Percentiles rank a stretch among this genome's conserved stretches.
Conservation (phyloP, 108 stramenopile genomes). For the Conticribra weissflogii region DNA sequence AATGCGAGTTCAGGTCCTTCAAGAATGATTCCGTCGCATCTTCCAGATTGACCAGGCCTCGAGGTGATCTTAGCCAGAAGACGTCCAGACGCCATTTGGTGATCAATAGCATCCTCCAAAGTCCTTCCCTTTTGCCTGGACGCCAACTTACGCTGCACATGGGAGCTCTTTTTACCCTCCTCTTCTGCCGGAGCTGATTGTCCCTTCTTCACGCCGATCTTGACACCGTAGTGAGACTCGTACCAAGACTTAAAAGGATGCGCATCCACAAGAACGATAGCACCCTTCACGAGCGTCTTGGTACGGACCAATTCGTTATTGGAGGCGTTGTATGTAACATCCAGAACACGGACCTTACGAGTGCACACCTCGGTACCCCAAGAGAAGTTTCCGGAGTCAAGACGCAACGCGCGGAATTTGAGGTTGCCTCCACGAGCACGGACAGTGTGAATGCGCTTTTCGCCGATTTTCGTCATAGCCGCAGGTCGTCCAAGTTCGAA, state of each 20-base stretch:
- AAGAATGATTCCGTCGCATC: conserved; percentile 98
- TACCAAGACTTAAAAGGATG: conserved; percentile 99
- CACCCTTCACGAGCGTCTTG: conserved; percentile 99
- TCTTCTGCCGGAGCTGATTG: conserved; percentile 58
- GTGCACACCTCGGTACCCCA: conserved; percentile 99
- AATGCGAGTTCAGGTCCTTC: conserved; percentile 99
- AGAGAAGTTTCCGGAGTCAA: conserved; percentile 98
- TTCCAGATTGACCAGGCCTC: conserved; percentile 98
- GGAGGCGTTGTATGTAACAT: conserved; percentile 99
- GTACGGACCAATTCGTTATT: conserved; percentile 99
- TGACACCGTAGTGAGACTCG: conserved; percentile 96
- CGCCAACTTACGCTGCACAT: conserved; percentile 84
- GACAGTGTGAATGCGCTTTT: conserved; percentile 89
- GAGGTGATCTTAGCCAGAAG: conserved; percentile 95
- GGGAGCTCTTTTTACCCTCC: conserved; percentile 63
- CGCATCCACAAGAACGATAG: conserved; percentile 97
- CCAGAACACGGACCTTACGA: conserved; percentile 98
- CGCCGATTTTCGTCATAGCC: conserved; percentile 99
- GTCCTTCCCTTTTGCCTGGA: conserved; percentile 85
- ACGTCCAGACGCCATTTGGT: conserved; percentile 97
- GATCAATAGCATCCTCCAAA: conserved; percentile 89
- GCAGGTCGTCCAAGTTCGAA: conserved; percentile 98
- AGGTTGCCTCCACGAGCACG: conserved; percentile 96
- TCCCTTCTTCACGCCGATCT: conserved; percentile 94
- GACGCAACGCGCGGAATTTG: conserved; percentile 96